Percentiles rank a stretch among this genome's conserved stretches.
These are phyloP conservation scores for Leccinum uliginosum DNA, from an alignment of 768 basidiomycete species.

Conservation along the genomic window DNA sequence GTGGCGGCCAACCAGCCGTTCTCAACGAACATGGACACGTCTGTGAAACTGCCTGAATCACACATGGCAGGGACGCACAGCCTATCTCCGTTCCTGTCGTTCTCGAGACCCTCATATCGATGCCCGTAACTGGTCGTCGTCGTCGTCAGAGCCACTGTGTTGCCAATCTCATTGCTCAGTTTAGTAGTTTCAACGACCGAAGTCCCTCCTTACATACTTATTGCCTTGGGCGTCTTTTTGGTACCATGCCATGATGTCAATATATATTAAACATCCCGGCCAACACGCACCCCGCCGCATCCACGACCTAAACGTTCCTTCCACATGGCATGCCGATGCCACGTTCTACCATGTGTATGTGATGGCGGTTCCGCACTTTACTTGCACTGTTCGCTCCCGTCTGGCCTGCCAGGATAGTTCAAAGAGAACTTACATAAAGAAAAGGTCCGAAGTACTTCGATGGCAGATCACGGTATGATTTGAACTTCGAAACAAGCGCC, in stretches of 20 bases:
- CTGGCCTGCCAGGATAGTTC: neutral
- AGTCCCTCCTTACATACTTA: neutral
- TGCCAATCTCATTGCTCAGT: neutral
- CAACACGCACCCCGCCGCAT: neutral
- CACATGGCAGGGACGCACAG: conserved; percentile 9
- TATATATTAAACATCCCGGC: neutral
- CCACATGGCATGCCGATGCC: neutral
- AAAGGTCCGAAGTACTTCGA: neutral
- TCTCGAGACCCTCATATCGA: neutral
- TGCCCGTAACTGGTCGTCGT: neutral
- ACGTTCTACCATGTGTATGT: neutral
- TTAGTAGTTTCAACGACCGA: neutral
- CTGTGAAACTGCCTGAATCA: neutral
- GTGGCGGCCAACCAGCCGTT: neutral
- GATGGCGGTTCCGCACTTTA: neutral
- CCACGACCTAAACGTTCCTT: neutral
- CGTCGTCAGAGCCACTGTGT: neutral
- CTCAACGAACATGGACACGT: neutral
- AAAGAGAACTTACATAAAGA: neutral
- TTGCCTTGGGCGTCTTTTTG: neutral
- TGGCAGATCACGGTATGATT: neutral
- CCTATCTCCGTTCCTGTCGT: neutral
- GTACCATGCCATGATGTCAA: neutral
- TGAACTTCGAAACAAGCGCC: neutral
- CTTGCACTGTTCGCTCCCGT: neutral